Base-by-base conservation (phyloP, 2,329 filamentous ascomycete species). In the Cordyceps fumosorosea region DNA sequence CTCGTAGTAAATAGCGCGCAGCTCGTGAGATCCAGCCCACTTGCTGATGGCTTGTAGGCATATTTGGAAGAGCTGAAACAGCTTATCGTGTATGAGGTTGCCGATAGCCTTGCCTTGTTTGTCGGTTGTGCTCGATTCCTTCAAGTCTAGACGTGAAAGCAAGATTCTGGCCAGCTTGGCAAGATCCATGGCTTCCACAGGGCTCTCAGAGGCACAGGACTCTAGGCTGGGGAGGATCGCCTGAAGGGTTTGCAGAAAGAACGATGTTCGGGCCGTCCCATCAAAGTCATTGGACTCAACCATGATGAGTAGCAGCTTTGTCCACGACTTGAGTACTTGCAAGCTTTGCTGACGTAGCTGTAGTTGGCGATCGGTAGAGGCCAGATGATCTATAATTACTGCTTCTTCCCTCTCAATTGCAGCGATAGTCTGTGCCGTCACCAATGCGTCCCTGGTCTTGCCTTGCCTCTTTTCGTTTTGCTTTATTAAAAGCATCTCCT, bases 21-120 rank as follows among this genome's bases (percentile, higher is more conserved):
- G 78, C 60, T 86, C 81, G 18, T 89, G 79, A 59, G 84, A 87
- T 5, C 88, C 87, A 1, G 87, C 83, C 70, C 89, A 88, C 64
- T 89, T 87, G 66, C 88, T 85, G 60, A 96, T 89, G 5, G 91
- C 91, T 67, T 88, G 84, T 16, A 97, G 80, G 65, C 90, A 93
- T 45, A 91, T 85, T 65, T 96, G 90, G 80, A 99, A 97, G 4
- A 98, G 83, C 70, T 96, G 89, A 71, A 92, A 93, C 0, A 98
- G 81, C 70, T 95, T 91, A 72, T 98, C 93, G 71, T 91, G 90
- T 40, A 95, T 86, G 29, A 93, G 81, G 71, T 91, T 91, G 42
- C 88, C 84, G 61, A 84, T 78, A 4, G 77, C 77, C 56, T 74
- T 72, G 64, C 74, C 77, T 53, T 78, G 70, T 60, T 76, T 77